phyloP scores from a whole-genome alignment of 2,329 filamentous ascomycete species.

The Fusarium nelsonii region DNA sequence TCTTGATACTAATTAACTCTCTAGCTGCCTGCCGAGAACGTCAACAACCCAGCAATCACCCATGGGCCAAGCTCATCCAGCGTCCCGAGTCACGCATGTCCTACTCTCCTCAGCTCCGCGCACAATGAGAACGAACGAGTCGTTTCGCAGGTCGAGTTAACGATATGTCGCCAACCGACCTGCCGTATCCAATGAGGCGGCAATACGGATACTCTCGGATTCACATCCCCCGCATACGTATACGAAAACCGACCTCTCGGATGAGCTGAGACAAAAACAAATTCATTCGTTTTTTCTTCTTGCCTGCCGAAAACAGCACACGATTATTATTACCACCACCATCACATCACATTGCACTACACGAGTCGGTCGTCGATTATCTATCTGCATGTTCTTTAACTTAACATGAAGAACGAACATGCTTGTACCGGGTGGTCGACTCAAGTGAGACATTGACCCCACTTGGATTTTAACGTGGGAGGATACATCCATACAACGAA shows the following conservation, averaged over 20 bases:
- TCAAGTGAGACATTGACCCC: slow-evolving; percentile 39
- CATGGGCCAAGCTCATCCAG: slow-evolving; percentile 56
- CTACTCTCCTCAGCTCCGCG: slow-evolving; percentile 48
- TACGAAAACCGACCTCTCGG: slow-evolving; percentile 27
- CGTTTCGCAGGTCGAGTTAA: slow-evolving; percentile 23
- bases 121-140: slow-evolving; percentile 41
- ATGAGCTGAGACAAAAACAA: slow-evolving; percentile 27
- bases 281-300: slow-evolving; percentile 15
- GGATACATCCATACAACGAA: background rate
- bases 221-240: slow-evolving; percentile 12
- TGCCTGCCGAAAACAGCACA: background rate
- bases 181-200: slow-evolving; percentile 25
- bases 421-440: slow-evolving; percentile 23
- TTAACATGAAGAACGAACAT: slow-evolving; percentile 4
- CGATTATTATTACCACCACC: background rate
- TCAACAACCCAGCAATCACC: slow-evolving; percentile 55
- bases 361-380: slow-evolving; percentile 7
- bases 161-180: slow-evolving; percentile 32
- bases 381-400: slow-evolving; percentile 23
- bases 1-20: slow-evolving; percentile 39
- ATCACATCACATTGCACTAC: slow-evolving; percentile 7
- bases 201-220: slow-evolving; percentile 7
- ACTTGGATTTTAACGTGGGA: slow-evolving; percentile 15
- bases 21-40: slow-evolving; percentile 57
- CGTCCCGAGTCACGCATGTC: slow-evolving; percentile 50